Evolutionary conservation across 1,284 basidiomycete genomes (phyloP).

Genomic region (Coriolopsis trogii): DNA sequence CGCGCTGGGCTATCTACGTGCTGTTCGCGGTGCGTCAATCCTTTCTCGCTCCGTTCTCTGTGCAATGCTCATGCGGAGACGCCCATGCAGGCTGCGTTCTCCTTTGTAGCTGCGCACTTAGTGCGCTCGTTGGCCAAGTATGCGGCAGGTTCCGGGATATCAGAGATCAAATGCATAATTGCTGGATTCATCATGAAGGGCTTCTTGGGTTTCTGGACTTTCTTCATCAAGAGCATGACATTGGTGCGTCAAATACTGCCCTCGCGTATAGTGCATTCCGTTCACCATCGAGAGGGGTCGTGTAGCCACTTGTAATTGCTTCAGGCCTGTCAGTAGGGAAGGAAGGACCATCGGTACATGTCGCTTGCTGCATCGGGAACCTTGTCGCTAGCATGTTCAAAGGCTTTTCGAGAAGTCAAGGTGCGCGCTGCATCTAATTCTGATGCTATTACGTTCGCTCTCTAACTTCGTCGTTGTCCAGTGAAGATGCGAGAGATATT

Average conservation of each 20-base stretch:
- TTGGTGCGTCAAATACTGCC: conserved; percentile 76
- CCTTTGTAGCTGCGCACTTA: conserved; percentile 85
- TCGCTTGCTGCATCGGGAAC: conserved; percentile 93
- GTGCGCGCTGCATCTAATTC: conserved; percentile 41
- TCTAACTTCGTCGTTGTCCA: conserved; percentile 33
- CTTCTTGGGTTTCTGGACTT: conserved; percentile 88
- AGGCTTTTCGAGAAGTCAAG: conserved; percentile 86
- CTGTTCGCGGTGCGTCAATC: conserved; percentile 76
- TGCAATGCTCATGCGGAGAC: conserved; percentile 4
- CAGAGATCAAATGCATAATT: conserved; percentile 98
- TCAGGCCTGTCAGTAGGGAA: conserved; percentile 98
- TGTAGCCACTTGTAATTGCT: conserved; percentile 93
- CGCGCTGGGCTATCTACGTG: conserved; percentile 87
- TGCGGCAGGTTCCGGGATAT: conserved; percentile 97
- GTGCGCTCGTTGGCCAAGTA: conserved; percentile 91
- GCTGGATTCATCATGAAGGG: conserved; percentile 98
- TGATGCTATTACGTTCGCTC: no score
- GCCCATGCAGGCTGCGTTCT: conserved; percentile 64
- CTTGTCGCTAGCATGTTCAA: conserved; percentile 84
- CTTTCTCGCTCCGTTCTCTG: not conserved
- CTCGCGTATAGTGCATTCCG: not conserved
- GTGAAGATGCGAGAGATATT: conserved; percentile 96
- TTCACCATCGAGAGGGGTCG: not conserved
- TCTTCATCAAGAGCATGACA: conserved; percentile 90
- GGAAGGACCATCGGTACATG: conserved; percentile 98